Evolutionary conservation across 2,329 filamentous ascomycete genomes (phyloP).

Genomic region (Penicillium sp.): DNA sequence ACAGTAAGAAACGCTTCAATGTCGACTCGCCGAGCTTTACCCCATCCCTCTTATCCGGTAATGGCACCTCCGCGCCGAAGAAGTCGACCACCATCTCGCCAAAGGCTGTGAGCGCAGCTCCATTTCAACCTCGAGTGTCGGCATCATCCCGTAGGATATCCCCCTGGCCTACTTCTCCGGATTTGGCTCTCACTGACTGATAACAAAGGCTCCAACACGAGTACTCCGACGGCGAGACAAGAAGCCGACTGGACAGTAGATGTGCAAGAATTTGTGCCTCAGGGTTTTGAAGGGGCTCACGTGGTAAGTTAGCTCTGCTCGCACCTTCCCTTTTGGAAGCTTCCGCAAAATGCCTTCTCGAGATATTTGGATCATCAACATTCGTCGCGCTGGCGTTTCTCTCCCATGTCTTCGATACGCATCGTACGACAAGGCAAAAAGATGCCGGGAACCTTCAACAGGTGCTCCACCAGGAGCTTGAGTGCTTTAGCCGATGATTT

Average conservation of each 20-base stretch:
- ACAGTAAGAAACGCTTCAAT: constrained; percentile 73
- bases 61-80: constrained; percentile 52
- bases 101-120: constrained; percentile 83
- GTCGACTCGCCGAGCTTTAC: constrained; percentile 97
- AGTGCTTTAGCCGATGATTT: constrained; percentile 29
- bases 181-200: constrained; percentile 22
- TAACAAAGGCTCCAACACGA: constrained; percentile 41
- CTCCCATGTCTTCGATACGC: background rate
- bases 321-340: constrained; percentile 15
- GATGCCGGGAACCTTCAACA: constrained; percentile 11
- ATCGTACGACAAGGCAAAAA: background rate
- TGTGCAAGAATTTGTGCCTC: constrained; percentile 55
- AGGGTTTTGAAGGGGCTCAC: constrained; percentile 52
- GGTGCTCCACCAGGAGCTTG: constrained; percentile 18
- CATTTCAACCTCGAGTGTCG: constrained; percentile 48
- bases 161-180: background rate
- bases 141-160: constrained; percentile 38
- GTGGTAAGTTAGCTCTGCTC: constrained; percentile 45
- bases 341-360: background rate
- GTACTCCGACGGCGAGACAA: constrained; percentile 43
- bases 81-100: constrained; percentile 76
- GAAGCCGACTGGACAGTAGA: constrained; percentile 50
- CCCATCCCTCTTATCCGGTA: constrained; percentile 54
- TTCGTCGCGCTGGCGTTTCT: background rate
- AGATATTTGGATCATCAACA: background rate